Evolutionary conservation across 2,329 filamentous ascomycete genomes (phyloP).

Genomic region (Ceratocystis ficicola): DNA sequence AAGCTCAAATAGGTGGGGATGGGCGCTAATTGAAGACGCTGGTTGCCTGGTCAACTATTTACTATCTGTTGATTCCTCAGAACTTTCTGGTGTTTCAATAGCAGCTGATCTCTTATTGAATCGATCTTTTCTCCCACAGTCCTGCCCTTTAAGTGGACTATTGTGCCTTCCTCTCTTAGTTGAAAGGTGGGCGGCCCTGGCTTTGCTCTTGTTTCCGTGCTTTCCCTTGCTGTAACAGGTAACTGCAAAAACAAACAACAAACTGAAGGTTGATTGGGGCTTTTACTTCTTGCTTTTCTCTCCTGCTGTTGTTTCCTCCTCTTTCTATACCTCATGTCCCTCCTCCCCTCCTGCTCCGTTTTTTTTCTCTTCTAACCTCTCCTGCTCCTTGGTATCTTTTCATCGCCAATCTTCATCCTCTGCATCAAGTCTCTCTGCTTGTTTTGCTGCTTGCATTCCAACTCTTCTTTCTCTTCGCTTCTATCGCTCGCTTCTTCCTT

Average conservation of each 20-base stretch:
- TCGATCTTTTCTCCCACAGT: slow-evolving; percentile 1
- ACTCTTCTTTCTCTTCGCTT: slow-evolving; percentile 11
- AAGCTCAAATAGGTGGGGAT: slow-evolving; percentile 7
- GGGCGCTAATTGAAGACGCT: slow-evolving; percentile 11
- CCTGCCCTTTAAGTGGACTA: background rate
- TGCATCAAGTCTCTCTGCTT: background rate
- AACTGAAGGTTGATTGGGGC: slow-evolving; percentile 4
- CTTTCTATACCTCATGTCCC: background rate
- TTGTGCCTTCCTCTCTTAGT: background rate
- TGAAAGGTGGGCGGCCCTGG: background rate
- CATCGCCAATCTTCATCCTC: background rate
- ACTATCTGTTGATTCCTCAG: slow-evolving; percentile 11
- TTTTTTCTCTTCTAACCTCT: background rate
- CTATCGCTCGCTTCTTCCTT: slow-evolving; percentile 11
- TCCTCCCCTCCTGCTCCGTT: background rate
- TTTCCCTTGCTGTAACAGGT: slow-evolving; percentile 1
- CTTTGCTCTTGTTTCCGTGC: background rate
- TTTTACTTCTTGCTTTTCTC: background rate
- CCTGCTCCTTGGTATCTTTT: background rate
- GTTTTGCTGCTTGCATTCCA: slow-evolving; percentile 13
- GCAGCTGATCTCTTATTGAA: background rate
- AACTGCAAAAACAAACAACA: slow-evolving; percentile 10
- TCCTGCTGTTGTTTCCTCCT: background rate
- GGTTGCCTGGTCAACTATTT: slow-evolving; percentile 18
- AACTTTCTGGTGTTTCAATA: slow-evolving; percentile 11